Evolutionary conservation across 2,329 filamentous ascomycete genomes (phyloP).

Genomic region (Waltergamsia citrina): DNA sequence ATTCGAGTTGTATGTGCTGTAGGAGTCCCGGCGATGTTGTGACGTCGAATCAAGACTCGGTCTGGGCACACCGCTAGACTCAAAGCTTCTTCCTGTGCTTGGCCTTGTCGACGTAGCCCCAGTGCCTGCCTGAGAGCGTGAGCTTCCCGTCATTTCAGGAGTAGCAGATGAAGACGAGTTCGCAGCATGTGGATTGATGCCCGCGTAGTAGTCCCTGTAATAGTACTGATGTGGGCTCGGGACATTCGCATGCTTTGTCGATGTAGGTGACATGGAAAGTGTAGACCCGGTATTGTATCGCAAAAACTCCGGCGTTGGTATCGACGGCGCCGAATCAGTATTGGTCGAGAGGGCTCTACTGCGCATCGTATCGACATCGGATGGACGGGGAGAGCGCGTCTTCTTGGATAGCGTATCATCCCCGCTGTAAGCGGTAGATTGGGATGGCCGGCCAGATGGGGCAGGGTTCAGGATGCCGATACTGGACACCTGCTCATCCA

Average conservation of each 20-base stretch:
- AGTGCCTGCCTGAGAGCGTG: slow-evolving; percentile 35
- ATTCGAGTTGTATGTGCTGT: slow-evolving; percentile 42
- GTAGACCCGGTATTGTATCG: slow-evolving; percentile 57
- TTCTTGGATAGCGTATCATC: slow-evolving; percentile 39
- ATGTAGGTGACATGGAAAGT: slow-evolving; percentile 56
- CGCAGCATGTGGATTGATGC: slow-evolving; percentile 19
- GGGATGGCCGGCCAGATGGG: slow-evolving; percentile 44
- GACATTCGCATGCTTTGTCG: slow-evolving; percentile 12
- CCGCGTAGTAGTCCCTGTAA: slow-evolving; percentile 45
- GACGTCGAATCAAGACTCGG: slow-evolving; percentile 41
- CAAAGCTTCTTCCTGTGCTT: slow-evolving; percentile 50
- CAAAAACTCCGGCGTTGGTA: slow-evolving; percentile 58
- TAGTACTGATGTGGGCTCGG: slow-evolving; percentile 46
- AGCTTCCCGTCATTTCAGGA: slow-evolving; percentile 39
- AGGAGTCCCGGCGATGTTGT: slow-evolving; percentile 42
- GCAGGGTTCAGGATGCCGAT: slow-evolving; percentile 76
- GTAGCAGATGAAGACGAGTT: slow-evolving; percentile 39
- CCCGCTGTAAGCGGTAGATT: slow-evolving; percentile 47
- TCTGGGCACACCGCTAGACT: slow-evolving; percentile 39
- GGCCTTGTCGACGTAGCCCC: slow-evolving; percentile 35
- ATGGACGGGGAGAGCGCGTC: slow-evolving; percentile 26
- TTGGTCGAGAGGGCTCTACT: slow-evolving; percentile 51
- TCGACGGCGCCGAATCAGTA: slow-evolving; percentile 50
- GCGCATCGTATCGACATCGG: slow-evolving; percentile 36
- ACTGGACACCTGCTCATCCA: slow-evolving; percentile 60